Evolutionary conservation across 192 early-diverging fungal species (phyloP).

Genomic region (Entomortierella lignicola): DNA sequence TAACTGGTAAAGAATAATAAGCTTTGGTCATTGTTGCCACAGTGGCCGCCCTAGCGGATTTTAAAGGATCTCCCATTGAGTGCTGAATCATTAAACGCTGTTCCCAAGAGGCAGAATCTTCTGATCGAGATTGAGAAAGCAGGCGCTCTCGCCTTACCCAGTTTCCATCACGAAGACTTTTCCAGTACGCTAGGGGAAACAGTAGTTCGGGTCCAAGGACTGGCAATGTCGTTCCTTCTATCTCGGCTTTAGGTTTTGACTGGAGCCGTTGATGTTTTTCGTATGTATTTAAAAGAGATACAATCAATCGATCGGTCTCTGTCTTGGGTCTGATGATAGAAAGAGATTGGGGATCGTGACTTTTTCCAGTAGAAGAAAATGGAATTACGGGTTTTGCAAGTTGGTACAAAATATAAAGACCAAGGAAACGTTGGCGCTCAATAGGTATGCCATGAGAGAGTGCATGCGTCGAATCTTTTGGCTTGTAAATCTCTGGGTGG

Average conservation of each 20-base stretch:
- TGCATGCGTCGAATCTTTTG: background rate
- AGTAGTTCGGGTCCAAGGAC: slow-evolving; percentile 8
- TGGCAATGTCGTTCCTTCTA: background rate
- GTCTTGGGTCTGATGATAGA: slow-evolving; percentile 21
- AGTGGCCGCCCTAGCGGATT: slow-evolving; percentile 5
- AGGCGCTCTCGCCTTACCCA: slow-evolving; percentile 41
- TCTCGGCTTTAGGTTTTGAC: background rate
- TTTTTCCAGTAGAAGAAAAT: background rate
- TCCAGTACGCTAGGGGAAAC: slow-evolving; percentile 30
- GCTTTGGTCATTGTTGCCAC: slow-evolving; percentile 40
- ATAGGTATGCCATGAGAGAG: background rate
- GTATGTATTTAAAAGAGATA: slow-evolving; percentile 18
- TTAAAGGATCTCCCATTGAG: slow-evolving; percentile 21
- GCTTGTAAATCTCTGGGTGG: slow-evolving; percentile 18
- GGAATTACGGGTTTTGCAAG: slow-evolving; percentile 2
- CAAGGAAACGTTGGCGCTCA: slow-evolving; percentile 32
- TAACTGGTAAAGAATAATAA: slow-evolving; percentile 33
- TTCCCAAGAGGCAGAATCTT: slow-evolving; percentile 14
- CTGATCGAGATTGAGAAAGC: background rate
- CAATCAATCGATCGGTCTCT: slow-evolving; percentile 25
- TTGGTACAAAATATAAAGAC: slow-evolving; percentile 27
- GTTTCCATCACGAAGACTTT: slow-evolving; percentile 18
- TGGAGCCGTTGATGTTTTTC: background rate
- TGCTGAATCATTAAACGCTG: slow-evolving; percentile 22
- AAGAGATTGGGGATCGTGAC: background rate